These are phyloP conservation scores for Hypoxylon sp. DNA, from an alignment of 2,329 filamentous ascomycete genomes.

Conservation along the genomic window DNA sequence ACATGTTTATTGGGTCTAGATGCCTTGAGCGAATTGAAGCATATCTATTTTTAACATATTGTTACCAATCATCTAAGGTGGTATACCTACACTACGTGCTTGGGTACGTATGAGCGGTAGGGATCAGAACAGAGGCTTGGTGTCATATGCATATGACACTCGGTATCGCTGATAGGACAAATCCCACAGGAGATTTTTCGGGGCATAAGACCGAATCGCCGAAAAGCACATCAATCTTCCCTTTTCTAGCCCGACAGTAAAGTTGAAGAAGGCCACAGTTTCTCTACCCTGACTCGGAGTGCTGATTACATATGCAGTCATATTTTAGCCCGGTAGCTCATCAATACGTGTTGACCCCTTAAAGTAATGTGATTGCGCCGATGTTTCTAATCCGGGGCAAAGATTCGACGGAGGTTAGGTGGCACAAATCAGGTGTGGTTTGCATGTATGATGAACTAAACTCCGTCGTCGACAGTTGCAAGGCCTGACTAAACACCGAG, in stretches of 20 bases:
- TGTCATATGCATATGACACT: too few relatives aligned
- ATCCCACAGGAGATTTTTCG: not conserved
- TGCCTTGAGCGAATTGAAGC: constrained; percentile 1
- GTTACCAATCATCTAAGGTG: not conserved
- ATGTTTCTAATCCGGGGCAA: constrained; percentile 1
- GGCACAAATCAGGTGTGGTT: not conserved
- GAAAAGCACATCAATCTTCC: constrained; percentile 15
- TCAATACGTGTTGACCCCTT: not conserved
- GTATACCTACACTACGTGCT: constrained; percentile 3
- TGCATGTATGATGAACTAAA: constrained; percentile 25
- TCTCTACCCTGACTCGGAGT: not conserved
- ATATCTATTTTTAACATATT: constrained; percentile 13
- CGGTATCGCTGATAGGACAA: constrained; percentile 16
- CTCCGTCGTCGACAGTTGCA: constrained; percentile 17
- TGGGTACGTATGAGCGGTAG: not conserved
- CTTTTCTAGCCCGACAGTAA: constrained; percentile 4
- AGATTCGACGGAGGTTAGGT: not conserved
- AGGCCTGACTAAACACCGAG: not conserved
- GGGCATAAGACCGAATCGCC: constrained; percentile 22
- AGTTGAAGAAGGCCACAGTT: not conserved
- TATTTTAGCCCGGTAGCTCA: constrained; percentile 19
- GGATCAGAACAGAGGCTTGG: not conserved
- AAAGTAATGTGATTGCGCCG: not conserved
- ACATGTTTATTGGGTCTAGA: constrained; percentile 13
- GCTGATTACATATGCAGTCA: constrained; percentile 30